Evolutionary conservation across 202 grass and related monocot species (phyloP).

Genomic region (Carex sylvatica): DNA sequence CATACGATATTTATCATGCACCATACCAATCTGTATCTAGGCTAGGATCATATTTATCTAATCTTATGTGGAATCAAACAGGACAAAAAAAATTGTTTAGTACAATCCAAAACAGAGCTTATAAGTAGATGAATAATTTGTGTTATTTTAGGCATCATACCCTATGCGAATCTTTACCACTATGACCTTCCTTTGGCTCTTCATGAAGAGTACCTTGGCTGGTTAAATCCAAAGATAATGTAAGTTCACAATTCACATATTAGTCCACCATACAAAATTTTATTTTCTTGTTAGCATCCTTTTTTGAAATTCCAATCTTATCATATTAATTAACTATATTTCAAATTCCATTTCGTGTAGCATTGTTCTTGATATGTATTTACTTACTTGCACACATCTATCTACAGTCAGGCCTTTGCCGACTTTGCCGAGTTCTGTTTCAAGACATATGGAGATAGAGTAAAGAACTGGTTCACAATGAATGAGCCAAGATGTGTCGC

Average conservation of each 20-base stretch:
- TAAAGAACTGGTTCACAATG: slow-evolving; percentile 67
- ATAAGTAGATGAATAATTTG: slow-evolving; percentile 11
- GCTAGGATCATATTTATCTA: neutral
- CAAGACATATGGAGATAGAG: slow-evolving; percentile 50
- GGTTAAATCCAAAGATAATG: slow-evolving; percentile 68
- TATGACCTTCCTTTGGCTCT: slow-evolving; percentile 89
- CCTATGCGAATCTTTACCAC: slow-evolving; percentile 68
- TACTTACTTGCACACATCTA: neutral
- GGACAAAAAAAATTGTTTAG: neutral
- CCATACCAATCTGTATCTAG: neutral
- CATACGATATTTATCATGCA: neutral
- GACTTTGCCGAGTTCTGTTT: slow-evolving; percentile 60
- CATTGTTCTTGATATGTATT: slow-evolving; percentile 1
- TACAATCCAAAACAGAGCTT: neutral
- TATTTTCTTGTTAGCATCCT: neutral
- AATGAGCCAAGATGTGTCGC: slow-evolving; percentile 58
- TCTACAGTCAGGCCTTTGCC: slow-evolving; percentile 36
- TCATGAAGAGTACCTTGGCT: slow-evolving; percentile 63
- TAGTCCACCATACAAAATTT: too few species aligned
- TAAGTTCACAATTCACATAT: slow-evolving; percentile 35
- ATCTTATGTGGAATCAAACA: neutral
- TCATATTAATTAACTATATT: neutral
- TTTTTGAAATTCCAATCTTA: neutral
- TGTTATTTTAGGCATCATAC: slow-evolving; percentile 48
- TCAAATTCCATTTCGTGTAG: neutral